phyloP scores from a whole-genome alignment of 2,329 filamentous ascomycete genomes.

The Botrytis fragariae region DNA sequence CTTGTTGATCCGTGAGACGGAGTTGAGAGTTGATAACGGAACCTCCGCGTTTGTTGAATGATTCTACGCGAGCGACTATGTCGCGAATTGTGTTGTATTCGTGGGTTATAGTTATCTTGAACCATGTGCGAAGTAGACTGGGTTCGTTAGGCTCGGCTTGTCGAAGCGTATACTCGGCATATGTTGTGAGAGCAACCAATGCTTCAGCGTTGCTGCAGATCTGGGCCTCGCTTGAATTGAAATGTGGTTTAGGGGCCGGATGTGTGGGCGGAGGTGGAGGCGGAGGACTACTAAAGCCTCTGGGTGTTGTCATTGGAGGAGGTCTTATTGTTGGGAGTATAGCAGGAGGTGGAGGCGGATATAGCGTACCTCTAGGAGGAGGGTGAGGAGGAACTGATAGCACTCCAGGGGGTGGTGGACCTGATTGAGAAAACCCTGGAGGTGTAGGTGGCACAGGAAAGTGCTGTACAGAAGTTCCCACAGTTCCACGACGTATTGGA shows the following conservation, averaged over 20 bases:
- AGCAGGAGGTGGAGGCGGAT: not conserved
- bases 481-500: not conserved
- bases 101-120: constrained; percentile 22
- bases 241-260: not conserved
- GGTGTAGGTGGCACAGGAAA: not conserved
- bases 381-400: not conserved
- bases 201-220: constrained; percentile 23
- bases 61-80: constrained; percentile 20
- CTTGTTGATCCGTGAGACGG: constrained; percentile 28
- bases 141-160: constrained; percentile 2
- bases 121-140: constrained; percentile 20
- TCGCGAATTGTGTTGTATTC: constrained; percentile 18
- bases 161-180: constrained; percentile 29
- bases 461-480: not conserved
- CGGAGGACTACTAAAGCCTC: not conserved
- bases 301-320: not conserved
- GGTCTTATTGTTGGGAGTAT: not conserved
- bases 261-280: not conserved
- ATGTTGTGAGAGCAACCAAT: constrained; percentile 25
- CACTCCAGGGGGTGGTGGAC: not conserved
- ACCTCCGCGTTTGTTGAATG: constrained; percentile 19
- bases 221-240: constrained; percentile 16
- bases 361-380: not conserved
- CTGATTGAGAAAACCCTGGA: not conserved
- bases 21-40: constrained; percentile 27